Evolutionary conservation across 495 filamentous ascomycete genomes (phyloP).

Genomic region (Daldinia grandis): DNA sequence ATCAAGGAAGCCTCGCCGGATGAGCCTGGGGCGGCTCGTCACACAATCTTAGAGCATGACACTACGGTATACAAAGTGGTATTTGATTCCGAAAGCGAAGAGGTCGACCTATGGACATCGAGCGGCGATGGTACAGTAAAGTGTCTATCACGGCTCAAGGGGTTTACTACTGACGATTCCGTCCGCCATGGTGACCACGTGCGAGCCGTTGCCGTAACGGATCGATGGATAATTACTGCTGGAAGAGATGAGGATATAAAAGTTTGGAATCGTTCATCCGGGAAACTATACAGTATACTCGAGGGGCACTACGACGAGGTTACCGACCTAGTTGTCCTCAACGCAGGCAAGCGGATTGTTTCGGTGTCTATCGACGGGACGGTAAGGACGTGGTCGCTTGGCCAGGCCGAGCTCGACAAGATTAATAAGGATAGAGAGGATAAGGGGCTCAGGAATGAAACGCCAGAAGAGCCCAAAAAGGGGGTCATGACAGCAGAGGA

Average conservation of each 20-base stretch:
- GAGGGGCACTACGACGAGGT: slow-evolving; percentile 93
- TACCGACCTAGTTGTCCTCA: slow-evolving; percentile 75
- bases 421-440: slow-evolving; percentile 61
- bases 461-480: slow-evolving; percentile 49
- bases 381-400: slow-evolving; percentile 80
- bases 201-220: slow-evolving; percentile 75
- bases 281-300: slow-evolving; percentile 77
- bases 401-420: slow-evolving; percentile 67
- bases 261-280: slow-evolving; percentile 80
- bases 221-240: slow-evolving; percentile 86
- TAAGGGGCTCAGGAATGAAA: slow-evolving; percentile 56
- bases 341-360: slow-evolving; percentile 63
- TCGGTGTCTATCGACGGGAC: slow-evolving; percentile 92
- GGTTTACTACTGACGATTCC: slow-evolving; percentile 73
- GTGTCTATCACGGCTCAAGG: slow-evolving; percentile 70
- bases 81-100: slow-evolving; percentile 64
- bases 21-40: slow-evolving; percentile 53
- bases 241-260: slow-evolving; percentile 92
- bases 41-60: slow-evolving; percentile 80
- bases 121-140: slow-evolving; percentile 86
- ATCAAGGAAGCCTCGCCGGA: slow-evolving; percentile 50
- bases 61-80: slow-evolving; percentile 84
- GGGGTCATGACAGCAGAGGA: slow-evolving; percentile 77
- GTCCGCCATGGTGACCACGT: slow-evolving; percentile 90
- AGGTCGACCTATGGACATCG: slow-evolving; percentile 87